These are phyloP conservation scores for Xylariaceae sp. DNA, from an alignment of 2,329 filamentous ascomycete genomes.

Conservation along the genomic window DNA sequence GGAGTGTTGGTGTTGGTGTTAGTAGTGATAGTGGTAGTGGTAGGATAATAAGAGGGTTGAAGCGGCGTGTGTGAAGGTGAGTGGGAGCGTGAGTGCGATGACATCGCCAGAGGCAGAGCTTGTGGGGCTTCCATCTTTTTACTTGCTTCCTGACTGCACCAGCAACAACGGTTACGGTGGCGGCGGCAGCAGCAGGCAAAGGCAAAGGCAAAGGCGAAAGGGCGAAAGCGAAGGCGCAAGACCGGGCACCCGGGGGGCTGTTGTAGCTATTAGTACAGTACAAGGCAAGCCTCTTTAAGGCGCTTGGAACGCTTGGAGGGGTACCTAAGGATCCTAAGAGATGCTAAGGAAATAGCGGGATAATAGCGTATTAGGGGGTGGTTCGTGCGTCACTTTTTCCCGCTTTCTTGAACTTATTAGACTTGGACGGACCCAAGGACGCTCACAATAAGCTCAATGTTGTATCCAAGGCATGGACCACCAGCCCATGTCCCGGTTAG, in stretches of 20 bases:
- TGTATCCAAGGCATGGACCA: constrained; percentile 13
- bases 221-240: too few species aligned
- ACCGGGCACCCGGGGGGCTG: too few species aligned
- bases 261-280: neutral
- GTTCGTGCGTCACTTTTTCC: constrained; percentile 19
- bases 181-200: too few species aligned
- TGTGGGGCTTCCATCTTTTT: constrained; percentile 27
- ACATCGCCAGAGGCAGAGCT: constrained; percentile 23
- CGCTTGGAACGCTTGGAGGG: neutral
- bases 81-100: constrained; percentile 17
- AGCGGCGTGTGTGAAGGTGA: constrained; percentile 9
- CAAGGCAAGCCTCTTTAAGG: neutral
- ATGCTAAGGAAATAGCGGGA: neutral
- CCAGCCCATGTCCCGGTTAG: constrained; percentile 18
- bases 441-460: constrained; percentile 1
- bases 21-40: neutral
- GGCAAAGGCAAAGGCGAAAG: too few species aligned
- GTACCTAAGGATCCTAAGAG: neutral
- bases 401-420: constrained; percentile 9
- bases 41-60: constrained; percentile 11
- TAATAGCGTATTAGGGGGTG: constrained; percentile 22
- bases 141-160: neutral
- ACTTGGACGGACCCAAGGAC: neutral
- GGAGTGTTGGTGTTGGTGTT: neutral
- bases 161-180: too few species aligned